Evolutionary conservation across 2,329 filamentous ascomycete genomes (phyloP).

Genomic region (Diaporthe citrichinensis): DNA sequence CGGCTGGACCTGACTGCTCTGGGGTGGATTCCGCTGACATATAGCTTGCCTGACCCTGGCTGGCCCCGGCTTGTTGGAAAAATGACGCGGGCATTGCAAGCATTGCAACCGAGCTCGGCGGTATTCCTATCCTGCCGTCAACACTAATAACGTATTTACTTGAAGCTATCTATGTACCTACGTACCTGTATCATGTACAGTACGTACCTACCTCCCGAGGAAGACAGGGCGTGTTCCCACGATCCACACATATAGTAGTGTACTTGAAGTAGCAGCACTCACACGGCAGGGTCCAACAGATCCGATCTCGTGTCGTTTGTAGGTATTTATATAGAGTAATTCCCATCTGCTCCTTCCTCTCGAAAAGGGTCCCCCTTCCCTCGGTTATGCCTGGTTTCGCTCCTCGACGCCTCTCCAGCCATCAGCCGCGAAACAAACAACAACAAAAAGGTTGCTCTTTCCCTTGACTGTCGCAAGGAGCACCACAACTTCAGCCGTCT

Average conservation of each 20-base stretch:
- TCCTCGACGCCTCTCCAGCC: conserved; percentile 21
- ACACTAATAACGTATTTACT: too few relatives aligned
- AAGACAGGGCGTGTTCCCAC: not conserved
- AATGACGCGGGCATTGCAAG: conserved; percentile 17
- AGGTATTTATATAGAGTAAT: conserved; percentile 12
- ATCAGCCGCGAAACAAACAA: conserved; percentile 1
- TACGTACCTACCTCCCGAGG: not conserved
- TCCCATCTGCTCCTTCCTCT: conserved; percentile 3
- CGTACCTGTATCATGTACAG: conserved; percentile 2
- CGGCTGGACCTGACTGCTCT: conserved; percentile 1
- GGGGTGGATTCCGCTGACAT: conserved; percentile 31
- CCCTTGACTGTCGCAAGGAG: conserved; percentile 32
- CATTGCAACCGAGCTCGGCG: conserved; percentile 35
- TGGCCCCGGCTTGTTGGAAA: conserved; percentile 5
- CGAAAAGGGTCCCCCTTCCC: not conserved
- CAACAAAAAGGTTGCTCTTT: conserved; percentile 28
- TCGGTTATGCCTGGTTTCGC: conserved; percentile 20
- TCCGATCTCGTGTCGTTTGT: conserved; percentile 10
- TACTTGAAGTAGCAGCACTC: not conserved
- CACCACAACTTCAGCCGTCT: not conserved
- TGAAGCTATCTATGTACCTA: not conserved
- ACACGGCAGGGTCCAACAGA: conserved; percentile 10
- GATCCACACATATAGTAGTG: not conserved
- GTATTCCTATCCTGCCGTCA: conserved; percentile 21
- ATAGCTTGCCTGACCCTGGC: conserved; percentile 25